A percentile compares a stretch with the other conserved stretches of the same genome.
Conservation (phyloP, 352 stramenopile species). For the Phytophthora niederhauseri region DNA sequence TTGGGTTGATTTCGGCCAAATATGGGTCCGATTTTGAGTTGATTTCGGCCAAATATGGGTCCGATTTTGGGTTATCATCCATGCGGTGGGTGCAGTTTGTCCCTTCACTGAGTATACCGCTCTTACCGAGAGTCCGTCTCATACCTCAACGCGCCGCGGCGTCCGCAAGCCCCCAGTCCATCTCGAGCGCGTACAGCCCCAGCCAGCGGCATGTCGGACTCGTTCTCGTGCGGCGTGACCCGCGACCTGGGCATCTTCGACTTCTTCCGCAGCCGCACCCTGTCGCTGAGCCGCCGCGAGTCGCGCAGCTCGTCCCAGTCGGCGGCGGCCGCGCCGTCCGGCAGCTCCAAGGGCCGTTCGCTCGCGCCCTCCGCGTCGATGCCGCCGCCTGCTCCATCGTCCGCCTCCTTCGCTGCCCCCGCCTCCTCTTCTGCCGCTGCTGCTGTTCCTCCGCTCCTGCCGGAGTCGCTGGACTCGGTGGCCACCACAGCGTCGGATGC, state of each 20-base stretch:
- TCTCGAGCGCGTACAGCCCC: not conserved
- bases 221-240: constrained; percentile 33
- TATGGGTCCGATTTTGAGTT: constrained; percentile 7
- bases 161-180: not conserved
- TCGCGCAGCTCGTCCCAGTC: constrained; percentile 27
- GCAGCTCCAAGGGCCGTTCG: constrained; percentile 21
- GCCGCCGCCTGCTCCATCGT: constrained; percentile 24
- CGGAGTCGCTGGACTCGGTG: constrained; percentile 42
- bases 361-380: constrained; percentile 33
- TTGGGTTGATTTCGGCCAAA: not conserved
- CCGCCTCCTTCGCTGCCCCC: constrained; percentile 3
- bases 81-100: constrained; percentile 9
- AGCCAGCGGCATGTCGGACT: constrained; percentile 30
- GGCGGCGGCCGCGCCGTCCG: not conserved
- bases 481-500: constrained; percentile 45
- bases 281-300: constrained; percentile 41
- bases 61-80: not conserved
- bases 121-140: constrained; percentile 4
- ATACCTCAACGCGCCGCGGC: constrained; percentile 20
- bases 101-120: constrained; percentile 13
- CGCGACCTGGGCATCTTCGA: constrained; percentile 68
- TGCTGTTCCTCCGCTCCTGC: constrained; percentile 5
- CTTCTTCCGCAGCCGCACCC: constrained; percentile 75
- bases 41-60: not conserved
- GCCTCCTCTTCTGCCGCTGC: not conserved